Conservation (phyloP, 225 moss, liverwort and hornwort genomes). For the Asterella californica region DNA sequence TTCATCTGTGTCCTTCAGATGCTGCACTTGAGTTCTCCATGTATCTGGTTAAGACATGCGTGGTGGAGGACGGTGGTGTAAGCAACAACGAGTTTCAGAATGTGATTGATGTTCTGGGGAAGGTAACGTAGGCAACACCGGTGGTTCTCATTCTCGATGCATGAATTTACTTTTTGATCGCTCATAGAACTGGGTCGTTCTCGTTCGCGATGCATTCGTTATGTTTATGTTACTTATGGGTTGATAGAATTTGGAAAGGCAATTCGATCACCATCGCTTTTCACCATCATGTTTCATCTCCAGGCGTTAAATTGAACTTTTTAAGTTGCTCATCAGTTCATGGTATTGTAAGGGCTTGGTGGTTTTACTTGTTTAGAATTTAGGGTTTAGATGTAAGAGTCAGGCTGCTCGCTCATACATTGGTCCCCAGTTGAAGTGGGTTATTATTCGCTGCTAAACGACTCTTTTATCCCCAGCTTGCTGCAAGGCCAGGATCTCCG, state of each 20-base stretch:
- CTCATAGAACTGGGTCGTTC: no score
- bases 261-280: no score
- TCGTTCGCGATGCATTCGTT: no score
- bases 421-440: not conserved
- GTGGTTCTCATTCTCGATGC: not conserved
- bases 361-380: not conserved
- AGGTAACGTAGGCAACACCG: constrained; percentile 39
- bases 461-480: constrained; percentile 48
- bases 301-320: no score
- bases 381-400: not conserved
- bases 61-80: constrained; percentile 86
- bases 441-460: not conserved
- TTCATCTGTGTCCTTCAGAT: constrained; percentile 37
- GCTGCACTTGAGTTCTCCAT: constrained; percentile 78
- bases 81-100: constrained; percentile 85
- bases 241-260: no score
- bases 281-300: no score
- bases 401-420: not conserved
- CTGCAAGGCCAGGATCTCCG: constrained; percentile 81
- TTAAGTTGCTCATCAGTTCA: not conserved
- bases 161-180: no score
- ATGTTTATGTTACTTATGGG: no score
- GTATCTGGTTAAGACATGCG: constrained; percentile 81
- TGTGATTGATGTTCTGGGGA: constrained; percentile 84
- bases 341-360: not conserved